Percentiles rank a stretch among this genome's conserved stretches.
These are phyloP conservation scores for Gaillardinia entomophila DNA, from an alignment of 805 yeast species.

Conservation along the genomic window DNA sequence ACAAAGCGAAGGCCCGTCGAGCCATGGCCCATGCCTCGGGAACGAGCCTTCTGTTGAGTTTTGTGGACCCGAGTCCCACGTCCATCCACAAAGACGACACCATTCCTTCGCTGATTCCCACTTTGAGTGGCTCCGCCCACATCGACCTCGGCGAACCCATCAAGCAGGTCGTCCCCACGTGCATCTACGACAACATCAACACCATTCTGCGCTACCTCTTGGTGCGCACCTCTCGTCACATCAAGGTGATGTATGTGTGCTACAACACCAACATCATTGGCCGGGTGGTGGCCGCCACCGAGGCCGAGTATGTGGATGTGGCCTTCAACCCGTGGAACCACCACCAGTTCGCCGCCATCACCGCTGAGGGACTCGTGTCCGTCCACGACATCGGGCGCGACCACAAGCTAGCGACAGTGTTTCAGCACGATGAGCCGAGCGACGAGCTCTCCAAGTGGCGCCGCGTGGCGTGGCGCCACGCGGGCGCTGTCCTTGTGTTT, in stretches of 20 bases:
- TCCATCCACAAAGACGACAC: neutral
- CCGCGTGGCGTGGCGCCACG: neutral
- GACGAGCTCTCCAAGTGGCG: neutral
- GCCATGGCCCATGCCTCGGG: neutral
- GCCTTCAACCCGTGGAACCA: neutral
- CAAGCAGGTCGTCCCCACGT: neutral
- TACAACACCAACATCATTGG: no score
- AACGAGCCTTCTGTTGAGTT: neutral
- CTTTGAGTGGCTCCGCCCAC: neutral
- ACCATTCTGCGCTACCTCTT: neutral
- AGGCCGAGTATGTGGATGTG: neutral
- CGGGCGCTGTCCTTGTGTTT: neutral
- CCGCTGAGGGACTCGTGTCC: neutral
- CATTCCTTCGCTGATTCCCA: neutral
- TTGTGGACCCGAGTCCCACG: neutral
- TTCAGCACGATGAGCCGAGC: neutral
- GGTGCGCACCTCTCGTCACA: neutral
- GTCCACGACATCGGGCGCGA: neutral
- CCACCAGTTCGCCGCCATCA: neutral
- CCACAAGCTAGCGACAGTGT: neutral
- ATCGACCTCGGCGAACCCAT: neutral
- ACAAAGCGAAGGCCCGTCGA: neutral
- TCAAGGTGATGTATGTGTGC: no score
- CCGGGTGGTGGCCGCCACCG: no score
- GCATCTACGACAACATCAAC: neutral